Base-by-base conservation (phyloP, 768 basidiomycete genomes). In the Mycena rebaudengoi region DNA sequence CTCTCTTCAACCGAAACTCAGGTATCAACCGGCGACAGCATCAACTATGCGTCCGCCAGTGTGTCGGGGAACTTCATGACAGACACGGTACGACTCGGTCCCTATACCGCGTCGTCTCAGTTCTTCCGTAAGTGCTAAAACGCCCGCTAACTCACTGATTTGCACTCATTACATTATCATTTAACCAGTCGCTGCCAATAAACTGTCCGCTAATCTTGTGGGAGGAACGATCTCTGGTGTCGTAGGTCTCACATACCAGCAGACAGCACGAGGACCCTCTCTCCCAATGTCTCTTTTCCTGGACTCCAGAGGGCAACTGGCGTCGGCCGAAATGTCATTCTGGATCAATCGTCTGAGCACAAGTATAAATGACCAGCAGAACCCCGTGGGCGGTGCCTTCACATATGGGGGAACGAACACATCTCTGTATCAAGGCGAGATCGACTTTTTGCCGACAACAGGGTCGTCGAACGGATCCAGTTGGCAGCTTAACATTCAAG, bases 61-160 rank as follows among this genome's bases (percentile, higher is more conserved):
- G 55, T 57, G 23, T 45, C 54, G 21, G 54, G 54, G 54, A 45
- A 33, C 54, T 35, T 56, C 20, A 32, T 44, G 30, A 56, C 32
- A 56, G 54, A 56, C 43, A 18, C 23, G 21, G 43, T 56, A 45
- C 54, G 32, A 45, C 54, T 56, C 54, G 14, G 21, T 44, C 54
- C 54, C 35, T 56, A 45, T 45, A 56, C 54, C 45, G 54, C 23
- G 32, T 23, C 30, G 43, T 35, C 54, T 56, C 54, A 56, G 54
- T 23, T 45, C 54, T 56, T 56, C 54, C 54, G 54, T 56, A 44
- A 56, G 54, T 21, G 30, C 30, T 33, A 33, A 55, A 56, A 23
- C 28, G 41, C 21, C n/a, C n/a, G n/a, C n/a, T n/a, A n/a, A n/a
- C n/a, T 33, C 28, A 44, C 52, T 52, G 21, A 35, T 52, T 16